Evolutionary conservation across 1,139 yeast species (phyloP).

Genomic region (Candida tropicalis): DNA sequence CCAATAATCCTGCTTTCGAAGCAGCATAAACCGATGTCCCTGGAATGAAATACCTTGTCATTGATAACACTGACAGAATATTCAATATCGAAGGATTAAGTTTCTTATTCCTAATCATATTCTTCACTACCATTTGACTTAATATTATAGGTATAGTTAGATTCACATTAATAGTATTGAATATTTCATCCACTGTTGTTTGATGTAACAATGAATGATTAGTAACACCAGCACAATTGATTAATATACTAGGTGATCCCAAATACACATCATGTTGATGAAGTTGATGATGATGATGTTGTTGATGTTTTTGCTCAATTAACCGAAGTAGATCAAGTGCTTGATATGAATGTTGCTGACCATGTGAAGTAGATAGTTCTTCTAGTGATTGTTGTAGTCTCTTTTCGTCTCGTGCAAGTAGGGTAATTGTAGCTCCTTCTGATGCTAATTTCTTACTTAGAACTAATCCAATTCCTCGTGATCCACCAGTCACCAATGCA

Average conservation of each 20-base stretch:
- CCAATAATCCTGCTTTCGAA: slow-evolving; percentile 74
- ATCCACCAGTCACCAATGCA: slow-evolving; percentile 82
- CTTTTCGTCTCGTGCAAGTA: slow-evolving; percentile 57
- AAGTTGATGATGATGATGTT: slow-evolving; percentile 18
- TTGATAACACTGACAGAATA: slow-evolving; percentile 71
- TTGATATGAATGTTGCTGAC: slow-evolving; percentile 52
- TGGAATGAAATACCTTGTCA: slow-evolving; percentile 35
- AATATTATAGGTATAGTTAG: slow-evolving; percentile 66
- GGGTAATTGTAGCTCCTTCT: slow-evolving; percentile 62
- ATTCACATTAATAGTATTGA: slow-evolving; percentile 58
- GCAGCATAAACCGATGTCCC: slow-evolving; percentile 84
- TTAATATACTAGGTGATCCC: slow-evolving; percentile 42
- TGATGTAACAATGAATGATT: slow-evolving; percentile 58
- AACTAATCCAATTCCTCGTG: slow-evolving; percentile 78
- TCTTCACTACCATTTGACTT: slow-evolving; percentile 39
- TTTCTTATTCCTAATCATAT: slow-evolving; percentile 9
- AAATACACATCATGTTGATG: slow-evolving; percentile 16
- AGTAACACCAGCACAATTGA: slow-evolving; percentile 84
- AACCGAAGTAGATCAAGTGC: slow-evolving; percentile 48
- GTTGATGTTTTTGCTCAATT: background rate
- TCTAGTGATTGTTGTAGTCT: slow-evolving; percentile 35
- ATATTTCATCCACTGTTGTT: slow-evolving; percentile 46
- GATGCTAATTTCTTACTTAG: slow-evolving; percentile 60
- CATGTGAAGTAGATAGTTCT: slow-evolving; percentile 31
- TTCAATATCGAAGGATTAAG: slow-evolving; percentile 50